Conservation (phyloP, 225 moss, liverwort and hornwort genomes). For the Sphagnum contortum region DNA sequence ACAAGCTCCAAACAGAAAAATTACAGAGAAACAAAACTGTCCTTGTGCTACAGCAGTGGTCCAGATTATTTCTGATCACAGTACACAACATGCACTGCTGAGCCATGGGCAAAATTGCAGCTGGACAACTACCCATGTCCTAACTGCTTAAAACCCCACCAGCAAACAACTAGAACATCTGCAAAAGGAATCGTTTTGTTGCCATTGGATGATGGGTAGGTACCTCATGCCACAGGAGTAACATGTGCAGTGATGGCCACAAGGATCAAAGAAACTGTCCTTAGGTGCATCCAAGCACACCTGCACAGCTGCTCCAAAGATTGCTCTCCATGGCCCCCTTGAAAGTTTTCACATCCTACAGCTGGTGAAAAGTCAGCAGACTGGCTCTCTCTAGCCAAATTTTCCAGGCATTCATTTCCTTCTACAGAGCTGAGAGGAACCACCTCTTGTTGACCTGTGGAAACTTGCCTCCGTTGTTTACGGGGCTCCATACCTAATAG, state of each 20-base stretch:
- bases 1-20: too few relatives aligned
- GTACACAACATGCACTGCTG: neutral
- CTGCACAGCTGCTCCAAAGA: slow-evolving; percentile 59
- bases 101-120: neutral
- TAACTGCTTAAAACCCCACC: neutral
- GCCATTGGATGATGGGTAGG: neutral
- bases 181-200: slow-evolving; percentile 3
- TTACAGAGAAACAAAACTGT: neutral
- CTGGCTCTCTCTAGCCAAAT: neutral
- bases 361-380: slow-evolving; percentile 28
- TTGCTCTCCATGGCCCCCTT: slow-evolving; percentile 10
- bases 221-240: slow-evolving; percentile 70
- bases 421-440: slow-evolving; percentile 36
- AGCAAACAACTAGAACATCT: neutral
- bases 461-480: slow-evolving; percentile 27
- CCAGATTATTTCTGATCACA: too few relatives aligned
- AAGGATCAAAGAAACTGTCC: slow-evolving; percentile 77
- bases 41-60: neutral
- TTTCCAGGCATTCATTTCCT: slow-evolving; percentile 3
- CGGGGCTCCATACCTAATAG: slow-evolving; percentile 28
- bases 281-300: slow-evolving; percentile 76
- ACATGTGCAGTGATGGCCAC: slow-evolving; percentile 87
- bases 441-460: slow-evolving; percentile 17
- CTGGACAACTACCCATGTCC: neutral
- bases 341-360: slow-evolving; percentile 13